phyloP scores from a whole-genome alignment of 176 grass and related monocot genomes.

The Carex pumila region DNA sequence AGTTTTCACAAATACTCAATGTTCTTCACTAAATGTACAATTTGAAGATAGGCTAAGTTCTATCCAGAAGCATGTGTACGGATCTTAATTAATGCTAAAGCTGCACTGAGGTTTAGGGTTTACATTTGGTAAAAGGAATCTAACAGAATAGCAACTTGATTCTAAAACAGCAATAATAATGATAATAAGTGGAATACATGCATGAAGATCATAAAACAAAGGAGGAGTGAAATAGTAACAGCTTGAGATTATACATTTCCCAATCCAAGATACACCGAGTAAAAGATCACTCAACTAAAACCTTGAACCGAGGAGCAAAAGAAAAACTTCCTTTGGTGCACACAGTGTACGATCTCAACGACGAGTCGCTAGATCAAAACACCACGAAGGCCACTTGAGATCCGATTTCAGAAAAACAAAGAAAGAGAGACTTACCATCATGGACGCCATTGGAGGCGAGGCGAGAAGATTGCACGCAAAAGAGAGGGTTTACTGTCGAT shows the following conservation, averaged over 20 bases:
- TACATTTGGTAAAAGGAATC: neutral
- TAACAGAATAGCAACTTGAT: neutral
- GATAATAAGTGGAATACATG: neutral
- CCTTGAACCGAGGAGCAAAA: neutral
- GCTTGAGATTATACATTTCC: neutral
- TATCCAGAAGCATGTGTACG: neutral
- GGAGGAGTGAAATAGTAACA: neutral
- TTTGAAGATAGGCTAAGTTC: neutral
- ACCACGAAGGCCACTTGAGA: neutral
- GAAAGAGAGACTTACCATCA: neutral
- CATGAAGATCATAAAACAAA: neutral
- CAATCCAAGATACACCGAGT: neutral
- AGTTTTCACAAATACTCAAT: neutral
- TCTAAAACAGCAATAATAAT: neutral
- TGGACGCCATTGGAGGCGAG: slow-evolving; percentile 11
- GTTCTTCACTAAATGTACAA: neutral
- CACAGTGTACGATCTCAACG: neutral
- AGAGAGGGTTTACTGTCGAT: neutral
- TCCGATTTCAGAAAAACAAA: neutral
- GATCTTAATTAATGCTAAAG: neutral
- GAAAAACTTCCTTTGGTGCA: neutral
- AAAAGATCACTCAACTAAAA: neutral
- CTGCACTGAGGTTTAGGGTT: neutral
- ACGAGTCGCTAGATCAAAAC: neutral
- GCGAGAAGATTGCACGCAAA: neutral